Percentiles rank a stretch among this genome's conserved stretches.
Evolutionary conservation across 257 asterid genomes (phyloP).

Genomic region (Mentha longifolia): DNA sequence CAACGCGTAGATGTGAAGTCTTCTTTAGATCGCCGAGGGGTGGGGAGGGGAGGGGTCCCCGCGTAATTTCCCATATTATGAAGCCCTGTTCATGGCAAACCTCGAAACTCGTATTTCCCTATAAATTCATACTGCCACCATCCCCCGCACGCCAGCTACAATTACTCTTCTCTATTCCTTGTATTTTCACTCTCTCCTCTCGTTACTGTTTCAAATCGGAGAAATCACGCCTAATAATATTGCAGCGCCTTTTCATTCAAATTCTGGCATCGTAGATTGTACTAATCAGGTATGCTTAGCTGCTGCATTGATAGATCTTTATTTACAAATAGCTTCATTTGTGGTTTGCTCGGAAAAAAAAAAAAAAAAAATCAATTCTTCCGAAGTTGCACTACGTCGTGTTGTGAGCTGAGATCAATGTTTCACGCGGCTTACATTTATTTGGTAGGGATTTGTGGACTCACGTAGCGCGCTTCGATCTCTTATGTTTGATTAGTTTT

Average conservation of each 20-base stretch:
- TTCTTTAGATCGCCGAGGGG: not conserved
- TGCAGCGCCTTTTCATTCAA: conserved; percentile 3
- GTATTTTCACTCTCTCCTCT: not conserved
- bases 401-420: conserved; percentile 23
- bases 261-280: conserved; percentile 23
- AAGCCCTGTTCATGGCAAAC: conserved; percentile 39
- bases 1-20: not conserved
- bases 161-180: not conserved
- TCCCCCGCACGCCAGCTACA: conserved; percentile 21
- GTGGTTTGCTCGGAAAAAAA: not conserved
- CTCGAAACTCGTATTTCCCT: conserved; percentile 24
- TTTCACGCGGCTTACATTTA: conserved; percentile 17
- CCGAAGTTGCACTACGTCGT: not conserved
- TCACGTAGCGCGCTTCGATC: conserved; percentile 29
- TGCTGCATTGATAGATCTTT: conserved; percentile 44
- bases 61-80: conserved; percentile 34
- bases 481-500: not conserved
- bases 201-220: conserved; percentile 25
- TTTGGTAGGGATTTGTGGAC: conserved; percentile 23
- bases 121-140: conserved; percentile 25
- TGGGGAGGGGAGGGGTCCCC: conserved; percentile 29
- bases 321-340: conserved; percentile 3
- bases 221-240: conserved; percentile 30
- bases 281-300: conserved; percentile 43
- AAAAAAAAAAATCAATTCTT: not conserved